Percentiles rank a stretch among this genome's conserved stretches.
phyloP scores from a whole-genome alignment of 176 grass and related monocot species.

The Cymbopogon citratus region DNA sequence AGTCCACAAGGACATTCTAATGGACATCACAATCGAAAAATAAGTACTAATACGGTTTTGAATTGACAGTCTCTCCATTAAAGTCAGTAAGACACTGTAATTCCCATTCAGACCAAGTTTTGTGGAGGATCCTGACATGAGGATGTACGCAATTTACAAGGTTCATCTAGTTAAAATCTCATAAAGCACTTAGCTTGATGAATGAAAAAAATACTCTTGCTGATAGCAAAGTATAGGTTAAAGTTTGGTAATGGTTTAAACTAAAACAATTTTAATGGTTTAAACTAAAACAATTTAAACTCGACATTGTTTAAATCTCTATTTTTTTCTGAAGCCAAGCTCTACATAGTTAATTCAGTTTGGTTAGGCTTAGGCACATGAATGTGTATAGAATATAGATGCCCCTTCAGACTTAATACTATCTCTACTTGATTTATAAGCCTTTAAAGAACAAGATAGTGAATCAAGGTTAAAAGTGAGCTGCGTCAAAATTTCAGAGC shows the following conservation, averaged over 20 bases:
- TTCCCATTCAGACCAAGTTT: neutral
- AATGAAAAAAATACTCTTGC: neutral
- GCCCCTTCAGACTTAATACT: neutral
- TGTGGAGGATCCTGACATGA: neutral
- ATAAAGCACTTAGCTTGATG: neutral
- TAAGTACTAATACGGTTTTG: neutral
- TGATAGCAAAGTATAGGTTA: neutral
- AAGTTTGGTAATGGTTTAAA: constrained; percentile 4
- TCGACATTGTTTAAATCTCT: constrained; percentile 17
- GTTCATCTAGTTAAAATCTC: neutral
- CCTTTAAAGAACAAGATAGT: constrained; percentile 17
- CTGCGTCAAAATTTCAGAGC: constrained; percentile 5
- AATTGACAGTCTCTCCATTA: neutral
- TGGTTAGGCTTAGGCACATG: neutral
- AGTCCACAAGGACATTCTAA: neutral
- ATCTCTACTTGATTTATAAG: constrained; percentile 5
- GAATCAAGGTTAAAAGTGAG: neutral
- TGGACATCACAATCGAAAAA: neutral
- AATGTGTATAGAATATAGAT: neutral
- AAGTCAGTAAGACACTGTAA: neutral
- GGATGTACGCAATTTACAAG: constrained; percentile 25
- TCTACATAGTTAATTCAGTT: neutral
- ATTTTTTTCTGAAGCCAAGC: neutral
- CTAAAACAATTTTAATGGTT: constrained; percentile 1
- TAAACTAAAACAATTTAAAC: neutral